Evolutionary conservation across 495 filamentous ascomycete genomes (phyloP), one percentile per base, ranked within the genome.

Genomic region (Poronia punctata): DNA sequence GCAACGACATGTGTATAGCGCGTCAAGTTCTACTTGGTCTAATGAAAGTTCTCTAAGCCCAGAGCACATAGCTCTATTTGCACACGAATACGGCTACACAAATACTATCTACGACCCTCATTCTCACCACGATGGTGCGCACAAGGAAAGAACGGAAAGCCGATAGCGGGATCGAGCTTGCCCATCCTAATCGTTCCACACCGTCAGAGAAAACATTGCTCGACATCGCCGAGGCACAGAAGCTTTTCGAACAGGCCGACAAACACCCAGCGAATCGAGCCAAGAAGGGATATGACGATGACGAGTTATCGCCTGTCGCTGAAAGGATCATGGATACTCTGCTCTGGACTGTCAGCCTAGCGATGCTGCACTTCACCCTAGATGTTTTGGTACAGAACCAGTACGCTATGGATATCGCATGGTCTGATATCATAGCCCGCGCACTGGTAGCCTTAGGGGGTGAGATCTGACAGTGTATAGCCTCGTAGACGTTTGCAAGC

Each of bases 361-460:
- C 78, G 12, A 86, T 86, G 66, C 69, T 95, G 18, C 85, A 95
- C 60, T 79, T 93, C 50, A 88, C 86, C 2, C 72, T 98, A 18
- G 86, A 92, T 49, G 84, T 90, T 35, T 69, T 96, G n/a, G 85
- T 93, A 5, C 84, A 89, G 35, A 79, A 89, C 58, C 93, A 97
- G 67, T 97, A 95, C 55, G 76, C 81, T 7, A 71, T 83, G 52
- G 72, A 76, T 1, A 76, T 89, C 9, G 60, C 71, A 9, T 78
- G 83, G 65, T 48, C 55, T 2, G 63, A 61, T 12, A 75, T 92
- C 3, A 45, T 75, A 30, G 60, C 57, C 23, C 72, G 77, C 39
- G 61, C 73, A 16, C 37, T 53, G 2, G 70, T 72, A 32, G 73
- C 74, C 7, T 59, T 70, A 32, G 54, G 66, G 12, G 65, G 78